Base-by-base conservation (phyloP, 139 green algal genomes). In the Picochlorum costavermella region DNA sequence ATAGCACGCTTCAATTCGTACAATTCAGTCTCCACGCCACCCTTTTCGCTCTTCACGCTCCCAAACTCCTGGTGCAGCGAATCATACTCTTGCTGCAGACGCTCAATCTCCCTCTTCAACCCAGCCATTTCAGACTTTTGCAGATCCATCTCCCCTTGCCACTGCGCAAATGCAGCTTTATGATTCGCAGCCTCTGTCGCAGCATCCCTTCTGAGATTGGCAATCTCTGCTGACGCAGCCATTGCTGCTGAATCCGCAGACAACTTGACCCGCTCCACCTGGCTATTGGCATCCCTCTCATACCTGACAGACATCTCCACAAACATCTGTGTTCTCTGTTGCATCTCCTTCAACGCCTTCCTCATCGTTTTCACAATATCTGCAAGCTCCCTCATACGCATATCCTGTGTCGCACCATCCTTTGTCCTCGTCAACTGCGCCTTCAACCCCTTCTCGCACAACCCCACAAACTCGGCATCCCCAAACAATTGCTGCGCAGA, bases 321-420 rank as follows among this genome's bases (percentile, higher is more conserved):
- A 58, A 86, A 89, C 11, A 58, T 46, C 3, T 67, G 71, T 3
- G 74, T 56, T 2, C 78, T 70, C 6, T 40, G 44, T 26, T 77
- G 78, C 51, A 86, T 64, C 68, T 91, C 79, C 14, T 77, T 77
- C 55, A 91, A 51, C 45, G 72, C 81, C 5, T 79, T 71, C 31
- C 86, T 67, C 66, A 92, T 61, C 40, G 85, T 69, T 80, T 92
- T 91, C 4, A 94, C 85, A 8, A 92, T 72, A 0, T 64, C 83
- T 89, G 71, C 43, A 78, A 94, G 79, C 78, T 94, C 87, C 11
- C 77, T 56, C 13, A 94, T 92, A 29, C 84, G 75, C 11, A 78
- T 86, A 45, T 88, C 71, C 10, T 84, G 78, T 3, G 87, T 94
- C 12, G 87, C 85, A 1, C 86, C 86, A 33, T 94, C 83, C 60